Evolutionary conservation across 176 grass and related monocot genomes (phyloP).

Genomic region (Microstegium vimineum): DNA sequence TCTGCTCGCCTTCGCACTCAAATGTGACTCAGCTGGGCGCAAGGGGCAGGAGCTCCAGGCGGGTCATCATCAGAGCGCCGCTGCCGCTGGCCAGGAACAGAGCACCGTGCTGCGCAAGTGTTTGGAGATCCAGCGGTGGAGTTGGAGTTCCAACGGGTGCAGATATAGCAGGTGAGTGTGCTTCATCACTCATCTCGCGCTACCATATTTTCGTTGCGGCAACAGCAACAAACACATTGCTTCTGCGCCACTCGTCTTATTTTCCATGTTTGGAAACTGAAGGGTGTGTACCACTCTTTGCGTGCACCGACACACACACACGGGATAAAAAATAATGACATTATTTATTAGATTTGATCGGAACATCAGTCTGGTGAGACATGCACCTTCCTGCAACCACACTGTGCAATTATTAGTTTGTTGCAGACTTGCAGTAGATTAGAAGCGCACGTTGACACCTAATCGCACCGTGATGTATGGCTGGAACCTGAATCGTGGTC

Average conservation of each 20-base stretch:
- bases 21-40: not conserved
- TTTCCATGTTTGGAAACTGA: not conserved
- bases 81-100: not conserved
- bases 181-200: not conserved
- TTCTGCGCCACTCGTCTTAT: not conserved
- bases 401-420: slow-evolving; percentile 1
- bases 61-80: not conserved
- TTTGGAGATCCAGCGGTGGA: not conserved
- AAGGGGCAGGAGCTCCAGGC: not conserved
- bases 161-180: slow-evolving; percentile 1
- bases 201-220: not conserved
- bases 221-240: not conserved
- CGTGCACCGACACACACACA: slow-evolving; percentile 1
- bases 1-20: not conserved
- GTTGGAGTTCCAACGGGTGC: not conserved
- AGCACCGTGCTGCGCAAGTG: not conserved
- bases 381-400: not conserved
- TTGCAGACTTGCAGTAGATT: too few species aligned
- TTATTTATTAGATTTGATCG: not conserved
- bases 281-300: not conserved
- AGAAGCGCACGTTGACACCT: not conserved
- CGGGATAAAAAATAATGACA: not conserved
- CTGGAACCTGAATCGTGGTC: not conserved
- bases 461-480: not conserved
- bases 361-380: not conserved